These are phyloP conservation scores for Candida lessepsii DNA, from an alignment of 805 yeast species.

Conservation along the genomic window DNA sequence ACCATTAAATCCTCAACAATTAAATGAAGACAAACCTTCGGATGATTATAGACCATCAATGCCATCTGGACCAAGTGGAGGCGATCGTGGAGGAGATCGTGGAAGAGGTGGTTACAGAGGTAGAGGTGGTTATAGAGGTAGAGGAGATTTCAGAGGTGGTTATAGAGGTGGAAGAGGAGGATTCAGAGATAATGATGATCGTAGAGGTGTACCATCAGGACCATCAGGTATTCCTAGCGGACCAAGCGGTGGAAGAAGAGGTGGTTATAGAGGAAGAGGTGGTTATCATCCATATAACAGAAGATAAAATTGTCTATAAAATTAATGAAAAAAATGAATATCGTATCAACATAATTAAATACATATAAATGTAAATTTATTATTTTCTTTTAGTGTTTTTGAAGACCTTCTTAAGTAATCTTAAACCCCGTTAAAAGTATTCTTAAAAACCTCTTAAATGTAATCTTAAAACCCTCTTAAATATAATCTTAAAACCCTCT, in stretches of 20 bases:
- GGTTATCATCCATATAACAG: conserved; percentile 48
- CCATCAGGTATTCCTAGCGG: conserved; percentile 6
- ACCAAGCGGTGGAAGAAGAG: conserved; percentile 22
- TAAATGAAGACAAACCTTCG: conserved; percentile 27
- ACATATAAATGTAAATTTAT: neutral
- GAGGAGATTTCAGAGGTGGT: conserved; percentile 17
- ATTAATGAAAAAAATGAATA: neutral
- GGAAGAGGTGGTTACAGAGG: conserved; percentile 30
- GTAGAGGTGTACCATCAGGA: conserved; percentile 37
- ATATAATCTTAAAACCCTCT: too few relatives aligned
- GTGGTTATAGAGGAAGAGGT: conserved; percentile 19
- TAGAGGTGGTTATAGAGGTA: conserved; percentile 33
- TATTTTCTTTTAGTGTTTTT: too few relatives aligned
- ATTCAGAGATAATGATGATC: conserved; percentile 28
- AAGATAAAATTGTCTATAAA: conserved; percentile 19
- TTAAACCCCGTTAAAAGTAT: too few relatives aligned
- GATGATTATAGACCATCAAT: conserved; percentile 23
- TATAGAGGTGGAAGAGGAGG: conserved; percentile 44
- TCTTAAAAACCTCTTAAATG: too few relatives aligned
- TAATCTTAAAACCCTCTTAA: too few relatives aligned
- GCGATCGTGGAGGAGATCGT: conserved; percentile 28
- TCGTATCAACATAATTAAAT: neutral
- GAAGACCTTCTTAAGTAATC: too few relatives aligned
- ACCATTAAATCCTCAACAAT: conserved; percentile 46
- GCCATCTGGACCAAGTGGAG: conserved; percentile 17